A percentile compares a stretch with the other conserved stretches of the same genome.
Evolutionary conservation across 2,329 filamentous ascomycete genomes (phyloP).

Genomic region (Pseudocercospora fijiensis): DNA sequence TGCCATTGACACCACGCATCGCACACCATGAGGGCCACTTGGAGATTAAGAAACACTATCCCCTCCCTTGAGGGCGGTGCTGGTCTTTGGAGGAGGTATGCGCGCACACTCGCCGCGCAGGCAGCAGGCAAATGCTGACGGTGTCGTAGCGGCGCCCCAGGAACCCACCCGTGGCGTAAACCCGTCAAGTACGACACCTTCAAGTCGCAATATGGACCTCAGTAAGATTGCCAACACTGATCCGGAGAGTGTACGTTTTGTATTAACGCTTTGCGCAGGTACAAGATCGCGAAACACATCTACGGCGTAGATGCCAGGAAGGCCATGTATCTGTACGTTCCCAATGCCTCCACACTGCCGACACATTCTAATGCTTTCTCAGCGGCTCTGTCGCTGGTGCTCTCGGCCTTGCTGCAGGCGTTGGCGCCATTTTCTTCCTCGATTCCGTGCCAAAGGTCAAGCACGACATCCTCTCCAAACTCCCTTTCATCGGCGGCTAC

Average conservation of each 20-base stretch:
- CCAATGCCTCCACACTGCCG: constrained; percentile 26
- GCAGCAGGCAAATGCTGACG: not conserved
- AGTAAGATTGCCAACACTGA: constrained; percentile 45
- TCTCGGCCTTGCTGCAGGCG: constrained; percentile 58
- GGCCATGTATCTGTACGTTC: constrained; percentile 12
- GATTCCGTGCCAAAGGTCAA: constrained; percentile 54
- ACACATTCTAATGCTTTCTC: constrained; percentile 27
- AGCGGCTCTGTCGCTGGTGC: constrained; percentile 51
- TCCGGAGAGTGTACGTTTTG: not conserved
- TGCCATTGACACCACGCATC: constrained; percentile 17
- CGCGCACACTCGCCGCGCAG: not conserved
- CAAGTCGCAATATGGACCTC: constrained; percentile 58
- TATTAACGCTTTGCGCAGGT: constrained; percentile 41
- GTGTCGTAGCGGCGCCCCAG: constrained; percentile 11
- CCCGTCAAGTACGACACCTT: constrained; percentile 51
- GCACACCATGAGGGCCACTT: constrained; percentile 35
- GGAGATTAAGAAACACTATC: constrained; percentile 26
- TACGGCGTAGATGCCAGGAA: constrained; percentile 41
- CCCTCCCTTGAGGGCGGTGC: constrained; percentile 20
- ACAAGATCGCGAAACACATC: constrained; percentile 50
- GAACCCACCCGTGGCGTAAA: constrained; percentile 37
- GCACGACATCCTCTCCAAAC: constrained; percentile 49
- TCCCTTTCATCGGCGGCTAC: constrained; percentile 58
- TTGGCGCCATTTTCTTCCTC: constrained; percentile 65
- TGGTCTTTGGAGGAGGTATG: constrained; percentile 15